Evolutionary conservation across 257 asterid genomes (phyloP), one percentile per base, ranked within the genome.

Genomic region (Rehmannia glutinosa): DNA sequence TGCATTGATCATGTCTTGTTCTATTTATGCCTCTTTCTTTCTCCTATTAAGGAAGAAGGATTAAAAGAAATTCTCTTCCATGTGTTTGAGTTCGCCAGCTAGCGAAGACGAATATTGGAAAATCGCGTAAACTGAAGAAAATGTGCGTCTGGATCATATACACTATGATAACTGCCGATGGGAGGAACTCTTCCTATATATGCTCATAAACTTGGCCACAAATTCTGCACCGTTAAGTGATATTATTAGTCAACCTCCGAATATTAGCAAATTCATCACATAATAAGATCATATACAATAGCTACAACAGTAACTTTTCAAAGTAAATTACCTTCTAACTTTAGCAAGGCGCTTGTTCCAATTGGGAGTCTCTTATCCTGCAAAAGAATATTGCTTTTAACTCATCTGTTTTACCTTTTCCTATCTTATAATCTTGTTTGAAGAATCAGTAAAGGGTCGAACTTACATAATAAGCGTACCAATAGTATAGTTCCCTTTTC

Each of bases 381-480:
- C 81, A 78, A 53, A 73, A 43, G 6, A 49, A 17, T 8, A 6
- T 72, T 3, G 43, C 4, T 32, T 32, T 47, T 77, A 20, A 68
- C 32, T 62, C 62, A 41, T 42, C 30, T 20, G 6, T 10, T 55
- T n/a, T n/a, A n/a, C n/a, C n/a, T 15, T 68, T 53, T 43, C 1
- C 63, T 45, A 11, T 32, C 8, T 0, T 0, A 32, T 32, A 32
- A 3, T 32, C 8, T 3, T 32, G 1, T 32, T 32, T 32, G n/a
- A 39, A 28, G 17, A 42, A 52, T 33, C 46, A 42, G 33, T 45
- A 59, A 62, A 75, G 23, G 39, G 41, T 0, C 28, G n/a, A 25
- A 68, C 95, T 84, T 82, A 87, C 91, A 75, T 87, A 87, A 70
- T 87, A 87, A 21, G 91, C 89, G 71, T 87, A 75, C 95, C 95